Evolutionary conservation across 805 yeast genomes (phyloP), one percentile per base, ranked within the genome.

Genomic region (Candida ascalaphidarum): DNA sequence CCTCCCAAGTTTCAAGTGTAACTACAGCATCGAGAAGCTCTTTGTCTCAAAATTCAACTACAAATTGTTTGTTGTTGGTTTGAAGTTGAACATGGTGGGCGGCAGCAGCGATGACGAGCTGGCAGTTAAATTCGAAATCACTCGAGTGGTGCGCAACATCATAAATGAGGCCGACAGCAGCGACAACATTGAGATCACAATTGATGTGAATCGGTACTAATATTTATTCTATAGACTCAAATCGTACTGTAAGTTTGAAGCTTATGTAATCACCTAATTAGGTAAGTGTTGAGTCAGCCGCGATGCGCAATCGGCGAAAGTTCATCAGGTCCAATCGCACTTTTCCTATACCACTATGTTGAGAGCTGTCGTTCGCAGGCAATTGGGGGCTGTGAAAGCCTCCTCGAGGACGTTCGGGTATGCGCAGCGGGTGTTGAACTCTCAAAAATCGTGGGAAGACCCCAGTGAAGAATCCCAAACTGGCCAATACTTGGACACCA

Each of bases 61-160:
- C 44, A 68, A 66, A 33, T 53, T 78, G 4, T 74, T 65, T 39
- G 63, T 81, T 14, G 71, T 77, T 2, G 66, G 83, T 3, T 36
- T 78, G 11, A 65, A 59, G 31, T 39, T 81, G 3, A 51, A 49
- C 13, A 74, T 81, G 80, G 51, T 57, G 26, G 88, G 88, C n/a
- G 81, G 78, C 1, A 71, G 81, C 4, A 73, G 72, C 36, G 83
- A 79, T 31, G 86, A 80, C 25, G 89, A 81, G 46, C 50, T 73
- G 1, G 53, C 61, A 18, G 43, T 81, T 19, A 48, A 81, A 23
- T 65, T 62, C 34, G 75, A 75, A 33, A 52, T 69, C 3, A 50
- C 55, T 23, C 55, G 67, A 19, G 50, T 71, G 6, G 53, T 75
- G 4, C 46, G 54, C 23, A 52, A 49, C 11, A 45, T 57, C 11